A percentile compares a stretch with the other conserved stretches of the same genome.
These are phyloP conservation scores for Venturia carpophila DNA, from an alignment of 2,329 filamentous ascomycete species.

Conservation along the genomic window DNA sequence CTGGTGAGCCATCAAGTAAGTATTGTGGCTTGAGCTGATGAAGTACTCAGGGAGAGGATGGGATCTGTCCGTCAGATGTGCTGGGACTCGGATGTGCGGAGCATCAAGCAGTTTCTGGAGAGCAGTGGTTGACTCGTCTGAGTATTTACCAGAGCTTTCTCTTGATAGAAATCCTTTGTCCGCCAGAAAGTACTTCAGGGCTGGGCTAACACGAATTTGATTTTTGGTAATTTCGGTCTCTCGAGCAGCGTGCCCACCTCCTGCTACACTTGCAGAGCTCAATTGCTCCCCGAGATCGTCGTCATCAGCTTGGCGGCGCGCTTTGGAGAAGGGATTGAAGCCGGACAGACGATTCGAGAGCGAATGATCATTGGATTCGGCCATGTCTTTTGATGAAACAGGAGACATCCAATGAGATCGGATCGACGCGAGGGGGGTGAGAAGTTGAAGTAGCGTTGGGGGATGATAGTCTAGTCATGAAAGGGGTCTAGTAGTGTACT, in stretches of 20 bases:
- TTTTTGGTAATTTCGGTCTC: slow-evolving; percentile 42
- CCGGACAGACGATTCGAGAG: slow-evolving; percentile 1
- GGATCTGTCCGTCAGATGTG: slow-evolving; percentile 49
- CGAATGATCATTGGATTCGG: neutral
- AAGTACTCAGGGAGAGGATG: slow-evolving; percentile 81
- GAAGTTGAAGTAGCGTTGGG: neutral
- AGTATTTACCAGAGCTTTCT: slow-evolving; percentile 41
- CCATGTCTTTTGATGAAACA: neutral
- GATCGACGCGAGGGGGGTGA: neutral
- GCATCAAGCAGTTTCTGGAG: slow-evolving; percentile 47
- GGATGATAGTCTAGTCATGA: too few species aligned
- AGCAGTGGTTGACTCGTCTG: slow-evolving; percentile 37
- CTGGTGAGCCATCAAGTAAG: slow-evolving; percentile 82
- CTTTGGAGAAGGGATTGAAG: slow-evolving; percentile 13
- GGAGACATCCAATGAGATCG: neutral
- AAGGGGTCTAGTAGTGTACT: too few species aligned
- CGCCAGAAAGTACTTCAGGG: slow-evolving; percentile 49
- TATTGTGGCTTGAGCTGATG: slow-evolving; percentile 92
- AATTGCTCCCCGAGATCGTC: slow-evolving; percentile 49
- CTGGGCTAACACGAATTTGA: slow-evolving; percentile 52
- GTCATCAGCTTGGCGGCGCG: slow-evolving; percentile 30
- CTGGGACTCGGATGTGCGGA: slow-evolving; percentile 51
- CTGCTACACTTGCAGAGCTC: slow-evolving; percentile 44
- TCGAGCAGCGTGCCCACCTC: slow-evolving; percentile 51
- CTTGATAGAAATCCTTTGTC: slow-evolving; percentile 45